These are phyloP conservation scores for Backusella tarrabulga DNA, from an alignment of 192 early-diverging fungal genomes.

Conservation along the genomic window DNA sequence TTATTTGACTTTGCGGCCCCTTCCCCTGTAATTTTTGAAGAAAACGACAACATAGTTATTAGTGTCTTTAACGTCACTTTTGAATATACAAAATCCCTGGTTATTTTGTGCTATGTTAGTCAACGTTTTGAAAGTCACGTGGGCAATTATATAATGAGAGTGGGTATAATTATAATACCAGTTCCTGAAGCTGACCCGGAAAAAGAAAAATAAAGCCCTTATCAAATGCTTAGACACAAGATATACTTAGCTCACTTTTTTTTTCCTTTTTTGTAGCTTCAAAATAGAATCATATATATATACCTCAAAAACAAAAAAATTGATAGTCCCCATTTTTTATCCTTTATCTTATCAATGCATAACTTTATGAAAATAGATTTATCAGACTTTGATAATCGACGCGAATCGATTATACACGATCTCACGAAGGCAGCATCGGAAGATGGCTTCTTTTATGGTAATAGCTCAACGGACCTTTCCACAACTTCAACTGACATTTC, in stretches of 20 bases:
- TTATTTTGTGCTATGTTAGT: background rate
- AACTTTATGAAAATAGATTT: conserved; percentile 27
- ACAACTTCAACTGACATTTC: background rate
- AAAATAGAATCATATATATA: conserved; percentile 8
- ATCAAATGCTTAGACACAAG: conserved; percentile 1
- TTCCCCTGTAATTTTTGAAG: background rate
- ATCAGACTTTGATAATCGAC: conserved; percentile 23
- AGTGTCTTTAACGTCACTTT: background rate
- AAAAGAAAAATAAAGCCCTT: conserved; percentile 3
- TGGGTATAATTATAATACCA: conserved; percentile 9
- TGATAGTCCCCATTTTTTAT: conserved; percentile 4
- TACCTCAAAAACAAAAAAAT: conserved; percentile 1
- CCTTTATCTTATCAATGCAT: conserved; percentile 9
- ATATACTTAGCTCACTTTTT: conserved; percentile 7
- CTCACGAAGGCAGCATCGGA: conserved; percentile 20
- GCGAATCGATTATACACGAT: conserved; percentile 19
- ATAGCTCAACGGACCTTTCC: background rate
- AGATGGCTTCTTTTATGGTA: conserved; percentile 36
- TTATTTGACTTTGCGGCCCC: background rate
- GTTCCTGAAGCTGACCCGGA: conserved; percentile 5
- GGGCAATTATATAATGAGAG: background rate
- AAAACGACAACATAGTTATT: background rate
- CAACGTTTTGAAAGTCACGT: background rate
- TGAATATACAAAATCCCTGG: background rate
- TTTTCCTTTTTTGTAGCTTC: conserved; percentile 1